A percentile compares a stretch with the other conserved stretches of the same genome.
These are phyloP conservation scores for Circinella minor DNA, from an alignment of 371 early-diverging fungal genomes.

Conservation along the genomic window DNA sequence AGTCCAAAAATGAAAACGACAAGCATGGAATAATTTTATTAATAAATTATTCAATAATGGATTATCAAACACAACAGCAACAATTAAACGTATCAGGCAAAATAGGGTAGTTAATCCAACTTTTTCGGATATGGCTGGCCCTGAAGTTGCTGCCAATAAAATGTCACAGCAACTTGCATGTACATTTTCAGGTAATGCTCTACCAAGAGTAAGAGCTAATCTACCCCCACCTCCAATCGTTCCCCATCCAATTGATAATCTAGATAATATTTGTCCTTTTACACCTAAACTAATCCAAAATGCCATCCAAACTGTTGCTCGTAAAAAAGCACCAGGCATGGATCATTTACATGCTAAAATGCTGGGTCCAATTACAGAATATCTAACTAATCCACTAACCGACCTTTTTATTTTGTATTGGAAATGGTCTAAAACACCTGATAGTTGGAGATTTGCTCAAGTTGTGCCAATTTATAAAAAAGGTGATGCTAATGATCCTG, in stretches of 20 bases:
- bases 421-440: slow-evolving; percentile 8
- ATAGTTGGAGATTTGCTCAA: slow-evolving; percentile 16
- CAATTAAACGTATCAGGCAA: slow-evolving; percentile 11
- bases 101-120: not conserved
- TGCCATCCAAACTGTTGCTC: no score
- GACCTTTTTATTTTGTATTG: slow-evolving; percentile 19
- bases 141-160: slow-evolving; percentile 6
- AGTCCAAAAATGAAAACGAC: slow-evolving; percentile 1
- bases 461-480: slow-evolving; percentile 22
- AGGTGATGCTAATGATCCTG: slow-evolving; percentile 10
- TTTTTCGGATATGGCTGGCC: slow-evolving; percentile 13
- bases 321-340: no score
- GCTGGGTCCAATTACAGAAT: not conserved
- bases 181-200: not conserved
- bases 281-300: no score
- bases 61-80: slow-evolving; percentile 17
- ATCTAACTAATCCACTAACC: slow-evolving; percentile 1
- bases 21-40: slow-evolving; percentile 25
- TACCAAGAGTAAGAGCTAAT: not conserved
- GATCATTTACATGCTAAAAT: no score
- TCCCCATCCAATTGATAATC: slow-evolving; percentile 14
- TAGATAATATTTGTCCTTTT: no score
- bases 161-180: not conserved
- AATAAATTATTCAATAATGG: not conserved
- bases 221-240: not conserved